phyloP scores from a whole-genome alignment of 257 asterid species.

The Striga asiatica region DNA sequence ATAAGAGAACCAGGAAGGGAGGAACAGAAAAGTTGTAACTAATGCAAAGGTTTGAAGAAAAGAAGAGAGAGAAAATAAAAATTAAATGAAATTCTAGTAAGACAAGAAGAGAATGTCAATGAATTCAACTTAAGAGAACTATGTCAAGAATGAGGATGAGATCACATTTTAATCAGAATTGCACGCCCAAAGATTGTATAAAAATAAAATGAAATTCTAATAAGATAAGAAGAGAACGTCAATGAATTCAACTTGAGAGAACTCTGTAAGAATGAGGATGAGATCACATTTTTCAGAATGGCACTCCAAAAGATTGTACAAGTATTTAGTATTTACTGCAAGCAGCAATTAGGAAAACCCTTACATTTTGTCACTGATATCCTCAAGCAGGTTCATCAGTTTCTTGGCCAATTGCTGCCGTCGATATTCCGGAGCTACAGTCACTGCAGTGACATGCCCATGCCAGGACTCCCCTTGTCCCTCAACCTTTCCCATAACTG shows the following conservation, averaged over 20 bases:
- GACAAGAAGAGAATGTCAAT: not conserved
- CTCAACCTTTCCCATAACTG: constrained; percentile 99
- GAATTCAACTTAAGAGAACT: too few relatives aligned
- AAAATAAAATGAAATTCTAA: too few relatives aligned
- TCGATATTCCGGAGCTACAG: constrained; percentile 86
- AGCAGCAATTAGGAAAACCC: too few relatives aligned
- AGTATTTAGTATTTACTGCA: too few relatives aligned
- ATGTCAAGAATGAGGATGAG: too few relatives aligned
- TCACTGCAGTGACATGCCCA: constrained; percentile 95
- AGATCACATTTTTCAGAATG: too few relatives aligned
- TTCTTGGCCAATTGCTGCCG: constrained; percentile 95
- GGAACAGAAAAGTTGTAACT: not conserved
- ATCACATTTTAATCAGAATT: too few relatives aligned
- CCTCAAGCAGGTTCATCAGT: constrained; percentile 85
- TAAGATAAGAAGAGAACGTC: not conserved
- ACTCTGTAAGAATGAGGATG: too few relatives aligned
- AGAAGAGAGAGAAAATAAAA: not conserved
- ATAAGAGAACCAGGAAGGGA: not conserved
- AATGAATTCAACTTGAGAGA: too few relatives aligned
- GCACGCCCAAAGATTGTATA: too few relatives aligned
- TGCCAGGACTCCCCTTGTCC: constrained; percentile 99
- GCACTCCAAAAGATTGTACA: too few relatives aligned
- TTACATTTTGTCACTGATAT: constrained; percentile 86
- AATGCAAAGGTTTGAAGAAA: not conserved
- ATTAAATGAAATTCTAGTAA: too few relatives aligned